Evolutionary conservation across 2,329 filamentous ascomycete species (phyloP), one percentile per base, ranked within the genome.

Genomic region (Ophiostoma angusticollis): DNA sequence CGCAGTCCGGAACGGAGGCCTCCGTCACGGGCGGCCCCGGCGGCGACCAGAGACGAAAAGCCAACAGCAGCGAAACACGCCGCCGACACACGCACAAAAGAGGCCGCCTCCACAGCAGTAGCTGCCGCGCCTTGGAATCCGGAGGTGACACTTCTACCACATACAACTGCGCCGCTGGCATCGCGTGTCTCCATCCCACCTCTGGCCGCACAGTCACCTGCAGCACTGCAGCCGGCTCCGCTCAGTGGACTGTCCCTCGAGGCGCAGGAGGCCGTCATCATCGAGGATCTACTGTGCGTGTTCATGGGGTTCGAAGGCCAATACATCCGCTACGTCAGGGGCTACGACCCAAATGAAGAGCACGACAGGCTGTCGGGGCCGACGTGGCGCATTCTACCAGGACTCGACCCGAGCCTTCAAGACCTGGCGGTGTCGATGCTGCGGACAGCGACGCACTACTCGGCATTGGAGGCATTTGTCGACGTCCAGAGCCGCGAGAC

Each of bases 271-370:
- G 74, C 78, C 18, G 82, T 77, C 8, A 80, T 98, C 33, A 67
- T 96, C 31, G 87, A 95, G 50, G 91, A 98, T 51, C 62, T 98
- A 13, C 61, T 96, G 25, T 95, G 89, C 54, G 86, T 93, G 5
- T 93, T 96, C 51, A 95, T 98, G 87, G 91, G 91, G 18, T 94
- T 86, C 47, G 91, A 98, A 60, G 91, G 91, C n/a, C 86, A 94
- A 57, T 96, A 96, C 55, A 83, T 98, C 45, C 82, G 84, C 40
- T 96, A 85, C 55, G 73, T 72, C 42, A 81, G 84, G 48, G 72
- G 74, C 8, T 96, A 93, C 56, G 79, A 94, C 49, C 85, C 87
- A 0, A 64, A 71, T 3, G 77, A 84, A 37, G 91, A 98, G 61
- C 84, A 89, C 52, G 85, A 93, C 52, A 78, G 87, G 12, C 65